Evolutionary conservation across 2,329 filamentous ascomycete species (phyloP).

Genomic region (Colletotrichum magnum): DNA sequence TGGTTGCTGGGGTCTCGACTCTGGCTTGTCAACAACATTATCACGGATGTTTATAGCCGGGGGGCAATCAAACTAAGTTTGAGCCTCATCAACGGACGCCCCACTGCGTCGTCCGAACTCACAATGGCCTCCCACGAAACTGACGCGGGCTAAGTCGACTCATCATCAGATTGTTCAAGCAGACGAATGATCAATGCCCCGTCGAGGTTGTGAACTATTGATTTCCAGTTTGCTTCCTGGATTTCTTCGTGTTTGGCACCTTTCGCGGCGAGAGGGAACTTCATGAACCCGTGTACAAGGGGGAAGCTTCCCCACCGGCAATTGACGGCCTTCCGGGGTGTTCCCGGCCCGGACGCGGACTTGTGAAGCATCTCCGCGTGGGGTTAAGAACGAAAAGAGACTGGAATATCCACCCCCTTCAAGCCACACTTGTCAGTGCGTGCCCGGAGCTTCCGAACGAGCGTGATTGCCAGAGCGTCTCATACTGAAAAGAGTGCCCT

Average conservation of each 20-base stretch:
- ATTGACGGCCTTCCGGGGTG: not conserved
- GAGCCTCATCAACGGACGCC: slow-evolving; percentile 9
- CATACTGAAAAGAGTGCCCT: not conserved
- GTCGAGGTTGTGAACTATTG: too few relatives aligned
- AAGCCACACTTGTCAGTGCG: slow-evolving; percentile 1
- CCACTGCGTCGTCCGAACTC: slow-evolving; percentile 21
- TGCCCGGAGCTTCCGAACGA: slow-evolving; percentile 10
- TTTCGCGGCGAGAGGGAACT: too few relatives aligned
- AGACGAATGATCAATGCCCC: too few relatives aligned
- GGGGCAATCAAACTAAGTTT: slow-evolving; percentile 18
- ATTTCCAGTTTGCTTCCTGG: too few relatives aligned
- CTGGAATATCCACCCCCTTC: not conserved
- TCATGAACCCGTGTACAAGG: not conserved
- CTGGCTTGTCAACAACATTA: slow-evolving; percentile 7
- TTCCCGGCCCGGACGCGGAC: slow-evolving; percentile 1
- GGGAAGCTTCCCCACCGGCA: not conserved
- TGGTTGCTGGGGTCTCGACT: not conserved
- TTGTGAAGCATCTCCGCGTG: not conserved
- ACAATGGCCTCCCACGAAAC: not conserved
- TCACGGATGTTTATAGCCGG: not conserved
- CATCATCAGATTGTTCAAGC: slow-evolving; percentile 2
- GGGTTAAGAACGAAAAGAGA: not conserved
- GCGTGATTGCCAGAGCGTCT: not conserved
- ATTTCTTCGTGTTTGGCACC: too few relatives aligned
- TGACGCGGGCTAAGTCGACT: not conserved